These are phyloP conservation scores for Meyerozyma carpophila DNA, from an alignment of 1,139 yeast species.

Conservation along the genomic window DNA sequence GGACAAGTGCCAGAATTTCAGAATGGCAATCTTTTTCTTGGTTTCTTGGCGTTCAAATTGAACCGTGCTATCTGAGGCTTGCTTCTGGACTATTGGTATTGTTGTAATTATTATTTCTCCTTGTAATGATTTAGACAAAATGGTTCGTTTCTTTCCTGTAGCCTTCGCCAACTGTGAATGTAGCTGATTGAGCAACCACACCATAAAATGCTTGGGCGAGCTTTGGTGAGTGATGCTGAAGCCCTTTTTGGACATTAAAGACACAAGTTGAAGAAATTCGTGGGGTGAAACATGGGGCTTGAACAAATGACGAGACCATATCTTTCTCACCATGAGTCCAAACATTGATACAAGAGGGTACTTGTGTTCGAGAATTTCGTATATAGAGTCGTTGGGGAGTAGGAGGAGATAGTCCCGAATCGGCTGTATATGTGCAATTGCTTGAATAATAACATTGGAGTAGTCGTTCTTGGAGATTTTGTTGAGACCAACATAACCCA, in stretches of 20 bases:
- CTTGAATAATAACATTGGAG: conserved; percentile 53
- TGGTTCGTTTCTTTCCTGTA: conserved; percentile 11
- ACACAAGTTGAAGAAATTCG: conserved; percentile 50
- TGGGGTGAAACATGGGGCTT: conserved; percentile 64
- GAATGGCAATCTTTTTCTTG: conserved; percentile 9
- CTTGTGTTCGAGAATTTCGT: conserved; percentile 11
- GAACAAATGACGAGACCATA: conserved; percentile 61
- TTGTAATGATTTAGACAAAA: conserved; percentile 32
- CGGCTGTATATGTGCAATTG: conserved; percentile 48
- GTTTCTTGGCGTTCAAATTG: conserved; percentile 17
- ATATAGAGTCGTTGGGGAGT: conserved; percentile 8
- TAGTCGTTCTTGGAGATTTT: conserved; percentile 45
- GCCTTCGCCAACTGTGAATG: conserved; percentile 28
- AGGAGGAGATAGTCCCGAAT: conserved; percentile 49
- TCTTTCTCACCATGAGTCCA: conserved; percentile 45
- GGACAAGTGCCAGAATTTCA: conserved; percentile 57
- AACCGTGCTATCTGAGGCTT: conserved; percentile 15
- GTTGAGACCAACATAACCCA: conserved; percentile 66
- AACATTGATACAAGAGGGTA: conserved; percentile 29
- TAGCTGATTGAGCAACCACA: conserved; percentile 55
- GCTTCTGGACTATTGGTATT: conserved; percentile 14
- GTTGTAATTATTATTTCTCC: conserved; percentile 44
- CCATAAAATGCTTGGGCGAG: conserved; percentile 53
- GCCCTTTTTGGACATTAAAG: conserved; percentile 34
- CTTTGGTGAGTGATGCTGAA: conserved; percentile 31